Percentiles rank a stretch among this genome's conserved stretches.
These are phyloP conservation scores for Nannochloris sp. DNA, from an alignment of 139 green algal genomes.

Conservation along the genomic window DNA sequence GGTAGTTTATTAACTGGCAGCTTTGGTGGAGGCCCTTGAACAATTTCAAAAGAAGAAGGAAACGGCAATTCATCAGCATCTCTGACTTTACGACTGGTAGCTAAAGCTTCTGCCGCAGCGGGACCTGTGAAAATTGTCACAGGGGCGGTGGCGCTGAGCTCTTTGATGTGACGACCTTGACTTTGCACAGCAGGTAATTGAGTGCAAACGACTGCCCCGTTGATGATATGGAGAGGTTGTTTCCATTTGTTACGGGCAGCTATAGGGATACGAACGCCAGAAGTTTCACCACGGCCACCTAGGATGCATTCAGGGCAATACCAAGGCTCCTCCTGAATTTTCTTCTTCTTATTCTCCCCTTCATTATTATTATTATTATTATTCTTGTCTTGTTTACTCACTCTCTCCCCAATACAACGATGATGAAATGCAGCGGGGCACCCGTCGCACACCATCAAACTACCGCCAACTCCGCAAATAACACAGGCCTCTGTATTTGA, in stretches of 20 bases:
- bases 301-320: conserved; percentile 59
- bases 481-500: conserved; percentile 65
- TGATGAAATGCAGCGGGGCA: conserved; percentile 87
- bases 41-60: conserved; percentile 13
- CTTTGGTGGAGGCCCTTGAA: conserved; percentile 18
- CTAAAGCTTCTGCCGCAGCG: conserved; percentile 8
- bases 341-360: conserved; percentile 25
- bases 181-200: conserved; percentile 1
- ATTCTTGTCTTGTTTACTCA: no score
- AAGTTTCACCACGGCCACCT: conserved; percentile 50
- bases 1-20: background rate
- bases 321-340: conserved; percentile 49
- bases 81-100: conserved; percentile 1
- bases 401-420: conserved; percentile 61
- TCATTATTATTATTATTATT: no score
- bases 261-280: conserved; percentile 37
- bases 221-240: conserved; percentile 26
- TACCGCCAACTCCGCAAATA: conserved; percentile 69
- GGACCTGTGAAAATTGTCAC: conserved; percentile 3
- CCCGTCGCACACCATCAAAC: conserved; percentile 83
- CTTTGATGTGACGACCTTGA: conserved; percentile 17
- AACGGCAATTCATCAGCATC: conserved; percentile 9
- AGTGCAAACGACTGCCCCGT: conserved; percentile 20
- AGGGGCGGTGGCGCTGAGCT: conserved; percentile 10
- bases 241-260: conserved; percentile 21